Evolutionary conservation across 768 basidiomycete species (phyloP).

Genomic region (Boletus rufocinnamomeus): DNA sequence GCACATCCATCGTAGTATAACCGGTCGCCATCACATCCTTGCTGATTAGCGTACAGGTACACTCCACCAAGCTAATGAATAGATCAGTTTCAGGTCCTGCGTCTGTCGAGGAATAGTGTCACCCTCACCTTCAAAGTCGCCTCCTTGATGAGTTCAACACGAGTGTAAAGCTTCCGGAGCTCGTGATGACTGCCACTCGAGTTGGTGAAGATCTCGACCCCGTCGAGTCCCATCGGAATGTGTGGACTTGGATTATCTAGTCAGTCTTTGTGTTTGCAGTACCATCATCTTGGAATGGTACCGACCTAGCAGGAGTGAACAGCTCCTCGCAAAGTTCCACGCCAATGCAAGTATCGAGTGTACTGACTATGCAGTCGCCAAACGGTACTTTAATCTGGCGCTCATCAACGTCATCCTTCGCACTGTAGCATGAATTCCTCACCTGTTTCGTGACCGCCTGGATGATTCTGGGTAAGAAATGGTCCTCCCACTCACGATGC

Average conservation of each 20-base stretch:
- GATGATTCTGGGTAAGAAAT: conserved; percentile 88
- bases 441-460: conserved; percentile 89
- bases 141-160: conserved; percentile 94
- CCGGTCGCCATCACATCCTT: conserved; percentile 97
- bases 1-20: conserved; percentile 98
- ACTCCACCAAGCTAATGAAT: conserved; percentile 83
- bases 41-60: conserved; percentile 98
- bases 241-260: conserved; percentile 66
- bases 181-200: conserved; percentile 99
- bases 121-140: conserved; percentile 83
- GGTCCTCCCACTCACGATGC: conserved; percentile 86
- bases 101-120: neutral
- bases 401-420: neutral
- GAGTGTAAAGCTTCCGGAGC: conserved; percentile 89
- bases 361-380: conserved; percentile 93
- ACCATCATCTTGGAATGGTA: neutral
- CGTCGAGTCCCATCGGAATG: conserved; percentile 96
- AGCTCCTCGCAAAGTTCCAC: conserved; percentile 97
- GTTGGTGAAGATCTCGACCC: conserved; percentile 98
- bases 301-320: conserved; percentile 92
- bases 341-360: conserved; percentile 93
- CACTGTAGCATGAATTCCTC: neutral
- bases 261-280: neutral
- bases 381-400: conserved; percentile 87
- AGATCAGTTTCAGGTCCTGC: neutral